phyloP scores from a whole-genome alignment of 2,329 filamentous ascomycete genomes.

The Thelonectria discophora region DNA sequence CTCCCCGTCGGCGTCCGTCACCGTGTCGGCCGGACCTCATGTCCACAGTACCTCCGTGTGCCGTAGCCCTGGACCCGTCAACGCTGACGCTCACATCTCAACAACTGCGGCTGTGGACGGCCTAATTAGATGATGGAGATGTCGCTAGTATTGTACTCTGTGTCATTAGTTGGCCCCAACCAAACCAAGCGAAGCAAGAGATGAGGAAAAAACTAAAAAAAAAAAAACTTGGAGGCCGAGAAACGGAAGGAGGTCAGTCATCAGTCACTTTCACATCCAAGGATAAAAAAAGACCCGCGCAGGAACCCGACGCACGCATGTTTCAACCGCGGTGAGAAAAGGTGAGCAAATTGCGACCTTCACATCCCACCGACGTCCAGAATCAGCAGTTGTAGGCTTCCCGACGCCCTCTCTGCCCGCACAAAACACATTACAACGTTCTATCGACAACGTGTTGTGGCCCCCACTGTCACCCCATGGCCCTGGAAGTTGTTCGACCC shows the following conservation, averaged over 20 bases:
- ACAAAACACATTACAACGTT: conserved; percentile 24
- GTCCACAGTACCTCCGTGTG: conserved; percentile 16
- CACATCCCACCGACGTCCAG: conserved; percentile 8
- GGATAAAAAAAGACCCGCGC: conserved; percentile 24
- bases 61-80: background rate
- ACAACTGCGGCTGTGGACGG: conserved; percentile 14
- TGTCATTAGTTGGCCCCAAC: conserved; percentile 18
- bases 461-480: conserved; percentile 42
- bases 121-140: conserved; percentile 3
- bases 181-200: conserved; percentile 2
- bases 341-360: conserved; percentile 21
- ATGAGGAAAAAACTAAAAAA: background rate
- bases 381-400: conserved; percentile 7
- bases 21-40: background rate
- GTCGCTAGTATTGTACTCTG: conserved; percentile 1
- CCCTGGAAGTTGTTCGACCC: conserved; percentile 28
- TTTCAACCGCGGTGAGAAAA: conserved; percentile 18
- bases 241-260: conserved; percentile 4
- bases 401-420: background rate
- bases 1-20: conserved; percentile 26
- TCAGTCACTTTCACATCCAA: background rate
- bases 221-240: conserved; percentile 9
- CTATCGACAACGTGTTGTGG: conserved; percentile 40
- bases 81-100: conserved; percentile 3
- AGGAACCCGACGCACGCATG: background rate